Percentiles rank a stretch among this genome's conserved stretches.
phyloP scores from a whole-genome alignment of 306 rosid genomes.

The Vigna radiata region DNA sequence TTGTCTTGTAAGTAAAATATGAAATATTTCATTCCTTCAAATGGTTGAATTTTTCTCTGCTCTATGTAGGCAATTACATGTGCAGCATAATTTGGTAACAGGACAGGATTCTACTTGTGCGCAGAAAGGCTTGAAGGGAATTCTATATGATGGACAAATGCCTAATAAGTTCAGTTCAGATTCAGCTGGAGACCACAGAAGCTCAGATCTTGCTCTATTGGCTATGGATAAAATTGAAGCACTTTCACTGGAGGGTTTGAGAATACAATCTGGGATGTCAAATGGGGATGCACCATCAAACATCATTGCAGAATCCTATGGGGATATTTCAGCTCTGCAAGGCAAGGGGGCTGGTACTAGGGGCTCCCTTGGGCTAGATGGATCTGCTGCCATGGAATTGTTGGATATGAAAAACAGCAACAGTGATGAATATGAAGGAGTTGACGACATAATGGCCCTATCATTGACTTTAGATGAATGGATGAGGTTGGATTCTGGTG shows the following conservation, averaged over 20 bases:
- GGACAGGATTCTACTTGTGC: conserved; percentile 47
- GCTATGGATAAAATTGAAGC: conserved; percentile 95
- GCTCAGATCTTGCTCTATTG: conserved; percentile 80
- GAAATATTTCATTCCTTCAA: neutral
- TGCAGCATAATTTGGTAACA: conserved; percentile 56
- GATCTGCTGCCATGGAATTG: conserved; percentile 84
- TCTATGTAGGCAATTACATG: conserved; percentile 59
- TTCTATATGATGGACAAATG: conserved; percentile 48
- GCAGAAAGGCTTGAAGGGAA: conserved; percentile 48
- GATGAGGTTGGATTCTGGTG: conserved; percentile 92
- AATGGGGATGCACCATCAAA: conserved; percentile 82
- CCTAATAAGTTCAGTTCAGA: conserved; percentile 50
- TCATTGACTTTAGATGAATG: conserved; percentile 92
- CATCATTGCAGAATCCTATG: conserved; percentile 64
- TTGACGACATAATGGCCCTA: conserved; percentile 84
- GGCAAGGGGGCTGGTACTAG: conserved; percentile 60
- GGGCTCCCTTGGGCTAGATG: conserved; percentile 73
- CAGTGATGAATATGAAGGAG: conserved; percentile 37
- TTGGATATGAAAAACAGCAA: conserved; percentile 62
- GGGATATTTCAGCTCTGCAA: conserved; percentile 66
- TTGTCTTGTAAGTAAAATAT: conserved; percentile 10
- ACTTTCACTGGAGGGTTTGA: conserved; percentile 87
- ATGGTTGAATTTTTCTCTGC: conserved; percentile 19
- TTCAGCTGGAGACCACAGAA: conserved; percentile 41
- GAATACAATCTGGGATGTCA: conserved; percentile 90